Conservation (phyloP, 2,329 filamentous ascomycete genomes). For the Colletotrichum limetticola region DNA sequence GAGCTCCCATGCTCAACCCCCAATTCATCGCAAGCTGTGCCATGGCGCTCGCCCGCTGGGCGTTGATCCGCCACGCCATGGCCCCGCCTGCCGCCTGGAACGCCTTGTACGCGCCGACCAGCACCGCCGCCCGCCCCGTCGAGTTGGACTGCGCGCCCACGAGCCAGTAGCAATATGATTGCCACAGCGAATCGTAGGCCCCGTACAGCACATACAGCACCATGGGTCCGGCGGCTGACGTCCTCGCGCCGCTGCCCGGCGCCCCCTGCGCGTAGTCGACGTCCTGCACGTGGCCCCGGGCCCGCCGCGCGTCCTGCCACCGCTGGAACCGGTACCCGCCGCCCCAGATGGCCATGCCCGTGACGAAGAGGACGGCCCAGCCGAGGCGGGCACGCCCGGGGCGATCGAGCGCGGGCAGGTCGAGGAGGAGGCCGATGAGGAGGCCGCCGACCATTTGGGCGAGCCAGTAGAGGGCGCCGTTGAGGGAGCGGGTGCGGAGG, state of each 20-base stretch:
- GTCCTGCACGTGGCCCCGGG: slow-evolving; percentile 51
- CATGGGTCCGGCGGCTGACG: slow-evolving; percentile 58
- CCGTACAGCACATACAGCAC: slow-evolving; percentile 79
- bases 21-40: slow-evolving; percentile 57
- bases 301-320: slow-evolving; percentile 58
- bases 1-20: slow-evolving; percentile 55
- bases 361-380: slow-evolving; percentile 57
- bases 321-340: slow-evolving; percentile 74
- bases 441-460: slow-evolving; percentile 66
- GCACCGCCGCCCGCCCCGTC: slow-evolving; percentile 51
- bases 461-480: slow-evolving; percentile 65
- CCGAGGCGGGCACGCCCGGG: slow-evolving; percentile 57
- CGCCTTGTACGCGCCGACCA: slow-evolving; percentile 59
- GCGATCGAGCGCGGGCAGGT: slow-evolving; percentile 54
- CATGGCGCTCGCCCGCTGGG: slow-evolving; percentile 47
- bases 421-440: slow-evolving; percentile 57
- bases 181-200: slow-evolving; percentile 75
- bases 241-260: slow-evolving; percentile 56
- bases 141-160: slow-evolving; percentile 57
- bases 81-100: slow-evolving; percentile 55
- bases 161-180: slow-evolving; percentile 72
- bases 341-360: slow-evolving; percentile 66
- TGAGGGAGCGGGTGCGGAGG: slow-evolving; percentile 55
- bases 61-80: slow-evolving; percentile 58
- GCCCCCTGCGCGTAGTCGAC: slow-evolving; percentile 58